phyloP scores from a whole-genome alignment of 768 basidiomycete genomes.

The Suillus discolor region DNA sequence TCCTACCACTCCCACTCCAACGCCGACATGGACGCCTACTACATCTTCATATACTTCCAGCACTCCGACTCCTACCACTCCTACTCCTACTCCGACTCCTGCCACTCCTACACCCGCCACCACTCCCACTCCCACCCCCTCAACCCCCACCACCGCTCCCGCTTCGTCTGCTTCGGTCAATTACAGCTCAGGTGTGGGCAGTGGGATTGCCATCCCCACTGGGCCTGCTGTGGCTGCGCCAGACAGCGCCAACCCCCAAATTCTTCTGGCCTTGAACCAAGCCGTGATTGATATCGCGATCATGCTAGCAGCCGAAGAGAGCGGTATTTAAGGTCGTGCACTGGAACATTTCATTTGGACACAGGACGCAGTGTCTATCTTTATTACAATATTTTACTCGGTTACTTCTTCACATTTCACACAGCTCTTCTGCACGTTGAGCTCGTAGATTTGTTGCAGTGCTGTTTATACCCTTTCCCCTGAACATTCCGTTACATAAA shows the following conservation, averaged over 20 bases:
- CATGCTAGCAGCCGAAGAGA: constrained; percentile 12
- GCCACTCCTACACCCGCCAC: not conserved
- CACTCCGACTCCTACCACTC: constrained; percentile 8
- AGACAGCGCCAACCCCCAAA: constrained; percentile 32
- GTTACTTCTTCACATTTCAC: not conserved
- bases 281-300: constrained; percentile 38
- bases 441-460: not conserved
- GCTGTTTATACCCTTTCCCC: constrained; percentile 1
- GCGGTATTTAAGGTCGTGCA: constrained; percentile 7
- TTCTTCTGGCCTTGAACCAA: constrained; percentile 36
- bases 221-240: constrained; percentile 33
- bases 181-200: constrained; percentile 21
- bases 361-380: not conserved
- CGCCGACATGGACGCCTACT: constrained; percentile 23
- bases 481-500: not conserved
- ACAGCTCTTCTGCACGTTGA: not conserved
- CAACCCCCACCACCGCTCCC: constrained; percentile 21
- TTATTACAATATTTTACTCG: constrained; percentile 1
- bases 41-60: constrained; percentile 13
- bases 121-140: constrained; percentile 26
- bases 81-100: constrained; percentile 28
- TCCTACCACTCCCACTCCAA: constrained; percentile 25
- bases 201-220: constrained; percentile 29
- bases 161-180: constrained; percentile 24
- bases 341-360: not conserved